Evolutionary conservation across 2,329 filamentous ascomycete genomes (phyloP).

Genomic region (Pseudogymnoascus sp.): DNA sequence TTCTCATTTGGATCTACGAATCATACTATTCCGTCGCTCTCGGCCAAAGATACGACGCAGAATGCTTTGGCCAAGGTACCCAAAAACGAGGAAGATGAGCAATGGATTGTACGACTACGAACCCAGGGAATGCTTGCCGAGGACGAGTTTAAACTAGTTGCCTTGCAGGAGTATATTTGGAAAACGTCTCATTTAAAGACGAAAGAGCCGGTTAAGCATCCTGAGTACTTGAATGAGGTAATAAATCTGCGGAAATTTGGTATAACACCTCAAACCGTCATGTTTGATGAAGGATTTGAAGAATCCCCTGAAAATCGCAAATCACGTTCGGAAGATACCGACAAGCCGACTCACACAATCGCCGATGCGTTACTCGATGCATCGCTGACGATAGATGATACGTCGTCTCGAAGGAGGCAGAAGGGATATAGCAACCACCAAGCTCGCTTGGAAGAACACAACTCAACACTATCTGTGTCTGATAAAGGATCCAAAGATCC

Average conservation of each 20-base stretch:
- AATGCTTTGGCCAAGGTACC: constrained; percentile 54
- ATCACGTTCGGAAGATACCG: constrained; percentile 28
- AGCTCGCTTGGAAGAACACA: constrained; percentile 33
- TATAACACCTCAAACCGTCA: constrained; percentile 78
- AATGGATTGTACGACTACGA: constrained; percentile 78
- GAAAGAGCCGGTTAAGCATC: constrained; percentile 30
- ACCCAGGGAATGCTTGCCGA: constrained; percentile 75
- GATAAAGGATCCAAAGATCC: not conserved
- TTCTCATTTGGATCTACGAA: constrained; percentile 58
- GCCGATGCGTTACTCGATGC: constrained; percentile 87
- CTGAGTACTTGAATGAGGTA: constrained; percentile 55
- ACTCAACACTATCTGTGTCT: not conserved
- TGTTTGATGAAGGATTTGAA: constrained; percentile 72
- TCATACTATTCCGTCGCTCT: constrained; percentile 43
- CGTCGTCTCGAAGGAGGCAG: constrained; percentile 45
- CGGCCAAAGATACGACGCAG: constrained; percentile 46
- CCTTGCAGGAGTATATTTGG: constrained; percentile 86
- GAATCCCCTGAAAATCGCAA: constrained; percentile 36
- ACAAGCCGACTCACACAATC: constrained; percentile 61
- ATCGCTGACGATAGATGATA: constrained; percentile 75
- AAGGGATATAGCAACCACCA: constrained; percentile 45
- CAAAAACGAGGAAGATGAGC: constrained; percentile 87
- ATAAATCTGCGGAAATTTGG: constrained; percentile 67
- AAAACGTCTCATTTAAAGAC: constrained; percentile 66
- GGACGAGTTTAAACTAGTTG: constrained; percentile 84